These are phyloP conservation scores for Rhizomucor miehei DNA, from an alignment of 371 early-diverging fungal genomes.

Conservation along the genomic window DNA sequence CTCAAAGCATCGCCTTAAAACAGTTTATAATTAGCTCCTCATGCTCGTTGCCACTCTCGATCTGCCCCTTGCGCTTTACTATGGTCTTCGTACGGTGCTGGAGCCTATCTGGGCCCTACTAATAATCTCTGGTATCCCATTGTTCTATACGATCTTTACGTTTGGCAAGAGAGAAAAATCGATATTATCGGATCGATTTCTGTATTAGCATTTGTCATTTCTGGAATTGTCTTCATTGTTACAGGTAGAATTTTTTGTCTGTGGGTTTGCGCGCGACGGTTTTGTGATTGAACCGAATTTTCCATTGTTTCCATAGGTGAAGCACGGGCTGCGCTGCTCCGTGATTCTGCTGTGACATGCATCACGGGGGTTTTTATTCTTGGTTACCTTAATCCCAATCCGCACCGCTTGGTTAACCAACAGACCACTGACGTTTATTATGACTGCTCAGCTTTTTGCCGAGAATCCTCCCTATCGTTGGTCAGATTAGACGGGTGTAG, in stretches of 20 bases:
- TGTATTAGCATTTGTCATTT: constrained; percentile 35
- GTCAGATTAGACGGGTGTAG: constrained; percentile 15
- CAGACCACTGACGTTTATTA: constrained; percentile 28
- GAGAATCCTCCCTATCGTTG: constrained; percentile 17
- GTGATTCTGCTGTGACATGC: constrained; percentile 38
- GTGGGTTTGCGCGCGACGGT: background rate
- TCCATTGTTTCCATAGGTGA: constrained; percentile 16
- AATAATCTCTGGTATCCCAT: constrained; percentile 45
- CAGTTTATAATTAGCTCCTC: background rate
- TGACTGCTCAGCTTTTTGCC: constrained; percentile 27
- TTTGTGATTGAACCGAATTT: background rate
- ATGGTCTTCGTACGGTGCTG: constrained; percentile 23
- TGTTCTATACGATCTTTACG: constrained; percentile 23
- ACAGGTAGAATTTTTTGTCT: constrained; percentile 21
- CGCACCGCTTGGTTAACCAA: constrained; percentile 25
- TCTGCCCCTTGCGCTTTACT: constrained; percentile 34
- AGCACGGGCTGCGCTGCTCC: constrained; percentile 34
- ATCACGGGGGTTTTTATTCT: constrained; percentile 32
- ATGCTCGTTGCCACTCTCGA: constrained; percentile 24
- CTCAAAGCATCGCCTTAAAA: too few relatives aligned
- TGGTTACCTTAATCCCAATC: constrained; percentile 35
- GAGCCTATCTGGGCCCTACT: constrained; percentile 26
- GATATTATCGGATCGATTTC: constrained; percentile 38
- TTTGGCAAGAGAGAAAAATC: constrained; percentile 19
- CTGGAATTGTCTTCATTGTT: constrained; percentile 38